Conservation (phyloP, 768 basidiomycete genomes). For the Boletus insuetus region DNA sequence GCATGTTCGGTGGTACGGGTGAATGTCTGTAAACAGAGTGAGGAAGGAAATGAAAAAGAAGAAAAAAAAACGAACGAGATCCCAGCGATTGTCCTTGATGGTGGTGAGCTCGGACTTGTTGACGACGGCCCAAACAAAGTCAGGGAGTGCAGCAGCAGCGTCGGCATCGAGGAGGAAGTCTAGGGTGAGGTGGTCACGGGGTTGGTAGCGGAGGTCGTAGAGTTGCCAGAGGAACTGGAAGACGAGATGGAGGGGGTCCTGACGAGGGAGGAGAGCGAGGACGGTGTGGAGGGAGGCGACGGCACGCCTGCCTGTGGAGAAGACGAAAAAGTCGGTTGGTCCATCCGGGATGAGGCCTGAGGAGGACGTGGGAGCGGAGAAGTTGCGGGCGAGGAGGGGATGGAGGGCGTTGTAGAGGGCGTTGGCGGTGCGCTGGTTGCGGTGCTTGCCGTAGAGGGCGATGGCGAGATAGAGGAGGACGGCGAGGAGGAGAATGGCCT, state of each 20-base stretch:
- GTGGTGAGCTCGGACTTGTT: slow-evolving; percentile 72
- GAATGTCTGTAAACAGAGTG: slow-evolving; percentile 58
- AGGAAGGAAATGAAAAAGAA: neutral
- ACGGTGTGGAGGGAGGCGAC: slow-evolving; percentile 76
- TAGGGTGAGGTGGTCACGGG: slow-evolving; percentile 67
- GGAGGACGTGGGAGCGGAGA: slow-evolving; percentile 59
- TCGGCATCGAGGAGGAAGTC: slow-evolving; percentile 68
- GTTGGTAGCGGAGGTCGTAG: slow-evolving; percentile 72
- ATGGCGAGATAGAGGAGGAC: slow-evolving; percentile 56
- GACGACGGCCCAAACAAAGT: slow-evolving; percentile 83
- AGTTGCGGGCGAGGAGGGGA: slow-evolving; percentile 63
- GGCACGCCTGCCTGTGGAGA: slow-evolving; percentile 83
- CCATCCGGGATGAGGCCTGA: slow-evolving; percentile 63
- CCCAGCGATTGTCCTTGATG: slow-evolving; percentile 77
- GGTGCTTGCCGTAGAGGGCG: slow-evolving; percentile 56
- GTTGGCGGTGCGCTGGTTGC: slow-evolving; percentile 59
- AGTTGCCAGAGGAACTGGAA: slow-evolving; percentile 62
- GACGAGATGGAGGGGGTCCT: slow-evolving; percentile 69
- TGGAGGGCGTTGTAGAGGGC: slow-evolving; percentile 64
- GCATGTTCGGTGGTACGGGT: slow-evolving; percentile 71
- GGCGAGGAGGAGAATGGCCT: slow-evolving; percentile 53
- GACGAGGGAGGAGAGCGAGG: slow-evolving; percentile 75
- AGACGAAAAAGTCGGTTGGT: slow-evolving; percentile 76
- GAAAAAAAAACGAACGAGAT: slow-evolving; percentile 59
- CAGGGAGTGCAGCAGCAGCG: slow-evolving; percentile 41